Percentiles rank a stretch among this genome's conserved stretches.
phyloP scores from a whole-genome alignment of 345 rosid genomes.

The Rhizophora mangle region DNA sequence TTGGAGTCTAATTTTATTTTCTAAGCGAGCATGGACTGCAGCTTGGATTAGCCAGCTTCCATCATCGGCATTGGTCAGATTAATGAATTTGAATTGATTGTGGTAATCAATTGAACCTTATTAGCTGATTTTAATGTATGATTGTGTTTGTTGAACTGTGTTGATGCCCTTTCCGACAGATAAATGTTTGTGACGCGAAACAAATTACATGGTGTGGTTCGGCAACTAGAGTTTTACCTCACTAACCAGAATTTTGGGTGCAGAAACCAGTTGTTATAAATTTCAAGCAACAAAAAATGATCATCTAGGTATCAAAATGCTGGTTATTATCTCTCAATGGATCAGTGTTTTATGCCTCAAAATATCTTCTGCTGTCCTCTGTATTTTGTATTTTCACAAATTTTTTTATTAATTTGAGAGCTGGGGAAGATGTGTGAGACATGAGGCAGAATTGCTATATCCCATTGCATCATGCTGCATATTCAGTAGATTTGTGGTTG shows the following conservation, averaged over 20 bases:
- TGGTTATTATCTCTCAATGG: background rate
- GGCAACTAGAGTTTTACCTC: background rate
- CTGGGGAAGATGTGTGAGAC: background rate
- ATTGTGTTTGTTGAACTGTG: background rate
- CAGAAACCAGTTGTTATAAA: background rate
- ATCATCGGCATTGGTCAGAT: background rate
- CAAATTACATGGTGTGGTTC: background rate
- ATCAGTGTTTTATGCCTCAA: no score
- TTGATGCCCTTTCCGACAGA: background rate
- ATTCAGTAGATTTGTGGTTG: no score
- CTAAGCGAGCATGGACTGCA: background rate
- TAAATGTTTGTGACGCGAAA: background rate
- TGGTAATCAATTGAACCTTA: no score
- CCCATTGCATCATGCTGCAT: no score
- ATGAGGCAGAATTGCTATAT: no score
- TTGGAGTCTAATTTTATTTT: background rate
- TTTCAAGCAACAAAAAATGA: background rate
- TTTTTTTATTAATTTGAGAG: background rate
- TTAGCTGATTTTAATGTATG: no score
- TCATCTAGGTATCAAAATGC: background rate
- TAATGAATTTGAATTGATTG: no score
- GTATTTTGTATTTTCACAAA: background rate
- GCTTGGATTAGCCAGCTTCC: background rate
- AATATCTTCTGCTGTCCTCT: background rate
- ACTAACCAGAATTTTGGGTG: background rate